Evolutionary conservation across 306 rosid species (phyloP).

Genomic region (Glycine latifolia): DNA sequence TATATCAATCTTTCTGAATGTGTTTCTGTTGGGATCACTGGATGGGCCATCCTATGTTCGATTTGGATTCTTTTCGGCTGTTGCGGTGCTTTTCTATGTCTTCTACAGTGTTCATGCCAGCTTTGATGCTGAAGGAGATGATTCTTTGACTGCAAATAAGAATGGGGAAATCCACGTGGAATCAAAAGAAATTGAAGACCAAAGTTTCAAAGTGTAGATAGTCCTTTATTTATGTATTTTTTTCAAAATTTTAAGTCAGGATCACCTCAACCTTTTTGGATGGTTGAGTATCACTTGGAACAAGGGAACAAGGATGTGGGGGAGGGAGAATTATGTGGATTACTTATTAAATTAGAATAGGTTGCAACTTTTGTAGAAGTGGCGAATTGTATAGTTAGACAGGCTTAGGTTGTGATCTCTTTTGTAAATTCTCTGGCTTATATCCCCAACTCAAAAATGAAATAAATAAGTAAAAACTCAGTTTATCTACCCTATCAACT

Average conservation of each 20-base stretch:
- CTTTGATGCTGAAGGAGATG: conserved; percentile 51
- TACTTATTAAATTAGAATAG: conserved; percentile 40
- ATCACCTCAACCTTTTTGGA: conserved; percentile 40
- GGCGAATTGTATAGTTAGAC: conserved; percentile 63
- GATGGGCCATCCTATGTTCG: conserved; percentile 77
- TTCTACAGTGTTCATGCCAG: conserved; percentile 94
- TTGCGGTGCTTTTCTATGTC: conserved; percentile 69
- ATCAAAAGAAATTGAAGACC: conserved; percentile 55
- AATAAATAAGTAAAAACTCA: too few species aligned
- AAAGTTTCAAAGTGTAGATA: conserved; percentile 57
- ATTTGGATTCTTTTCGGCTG: conserved; percentile 76
- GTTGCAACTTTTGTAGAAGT: conserved; percentile 52
- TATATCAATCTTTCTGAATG: conserved; percentile 75
- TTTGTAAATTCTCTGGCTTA: conserved; percentile 46
- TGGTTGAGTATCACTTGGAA: too few species aligned
- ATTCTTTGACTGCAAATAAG: conserved; percentile 43
- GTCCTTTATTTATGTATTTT: background rate
- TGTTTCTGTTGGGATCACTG: conserved; percentile 77
- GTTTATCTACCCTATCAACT: conserved; percentile 27
- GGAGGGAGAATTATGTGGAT: conserved; percentile 37
- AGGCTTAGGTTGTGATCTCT: conserved; percentile 44
- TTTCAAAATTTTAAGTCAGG: background rate
- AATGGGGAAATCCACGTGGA: conserved; percentile 55
- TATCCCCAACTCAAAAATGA: background rate
- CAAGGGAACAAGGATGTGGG: background rate